Evolutionary conservation across 331 rosid species (phyloP), one percentile per base, ranked within the genome.

Genomic region (Stylosanthes scabra): DNA sequence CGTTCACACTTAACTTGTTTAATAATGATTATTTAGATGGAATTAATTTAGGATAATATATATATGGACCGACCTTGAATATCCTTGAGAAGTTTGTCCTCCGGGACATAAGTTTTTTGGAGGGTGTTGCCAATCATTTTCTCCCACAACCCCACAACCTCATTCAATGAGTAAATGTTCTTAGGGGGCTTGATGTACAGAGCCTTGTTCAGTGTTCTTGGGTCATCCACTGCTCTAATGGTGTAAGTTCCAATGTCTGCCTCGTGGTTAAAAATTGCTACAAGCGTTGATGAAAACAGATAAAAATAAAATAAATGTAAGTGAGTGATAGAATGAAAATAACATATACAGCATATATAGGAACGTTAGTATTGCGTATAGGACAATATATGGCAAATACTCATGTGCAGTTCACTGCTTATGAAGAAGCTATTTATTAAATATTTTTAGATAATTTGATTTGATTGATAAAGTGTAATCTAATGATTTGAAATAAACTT

Each of bases 111-210:
- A 66, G 16, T 44, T 65, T 91, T 93, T 41, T 89, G 90, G 1
- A 93, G 75, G 64, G 87, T 81, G 81, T 89, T 88, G 44, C 89
- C 93, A 8, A 93, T 93, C 78, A 89, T 93, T 41, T 84, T 91
- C 89, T 91, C 98, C 98, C 96, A 93, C 55, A 89, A 63, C 34
- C 96, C 89, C 0, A 89, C 95, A 25, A 93, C 93, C 28, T 91
- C 88, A 57, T 93, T 89, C 78, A 93, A 83, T 10, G 98, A 86
- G 88, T 81, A 81, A 5, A 59, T 88, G 88, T 91, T 91, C 62
- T 76, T 80, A 0, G 96, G 85, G 40, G 97, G 93, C 71, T 45
- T 89, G 62, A 93, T 49, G 85, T 91, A 93, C 64, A 93, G 85
- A 58, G 85, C 20, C 85, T 93, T 93, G 89, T 93, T 93, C 84